Percentiles rank a stretch among this genome's conserved stretches.
Evolutionary conservation across 2,329 filamentous ascomycete species (phyloP).

Genomic region (Aspergillus quadrilineatus): DNA sequence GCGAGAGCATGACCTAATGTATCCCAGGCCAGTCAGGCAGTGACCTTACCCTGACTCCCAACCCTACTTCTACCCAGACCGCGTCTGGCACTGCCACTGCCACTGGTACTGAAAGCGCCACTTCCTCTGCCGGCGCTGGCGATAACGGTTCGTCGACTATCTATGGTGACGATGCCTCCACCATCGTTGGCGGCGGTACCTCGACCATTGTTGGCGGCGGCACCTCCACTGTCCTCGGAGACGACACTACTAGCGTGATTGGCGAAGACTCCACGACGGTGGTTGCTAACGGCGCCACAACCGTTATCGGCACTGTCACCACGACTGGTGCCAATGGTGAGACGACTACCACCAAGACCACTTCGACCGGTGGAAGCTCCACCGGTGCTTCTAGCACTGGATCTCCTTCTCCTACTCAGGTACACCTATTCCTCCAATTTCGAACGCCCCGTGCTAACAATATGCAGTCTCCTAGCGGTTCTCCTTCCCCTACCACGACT

Average conservation of each 20-base stretch:
- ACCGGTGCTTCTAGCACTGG: background rate
- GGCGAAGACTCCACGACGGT: slow-evolving; percentile 15
- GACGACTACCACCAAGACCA: slow-evolving; percentile 18
- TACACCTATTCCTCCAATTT: background rate
- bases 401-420: slow-evolving; percentile 1
- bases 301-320: slow-evolving; percentile 5
- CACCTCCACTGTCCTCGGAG: background rate
- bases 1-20: background rate
- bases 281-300: slow-evolving; percentile 15
- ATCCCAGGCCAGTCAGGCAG: background rate
- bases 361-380: slow-evolving; percentile 10
- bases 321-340: background rate
- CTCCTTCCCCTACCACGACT: slow-evolving; percentile 15
- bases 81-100: slow-evolving; percentile 6
- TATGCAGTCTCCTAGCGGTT: background rate
- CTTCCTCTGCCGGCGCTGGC: background rate
- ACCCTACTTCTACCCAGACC: slow-evolving; percentile 2
- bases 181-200: background rate
- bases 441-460: background rate
- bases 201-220: background rate
- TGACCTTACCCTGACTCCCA: background rate
- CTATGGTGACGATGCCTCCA: too few species aligned
- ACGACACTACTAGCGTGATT: background rate
- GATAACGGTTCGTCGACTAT: background rate
- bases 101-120: background rate